Evolutionary conservation across 2,329 filamentous ascomycete species (phyloP).

Genomic region (Emmonsia crescens): DNA sequence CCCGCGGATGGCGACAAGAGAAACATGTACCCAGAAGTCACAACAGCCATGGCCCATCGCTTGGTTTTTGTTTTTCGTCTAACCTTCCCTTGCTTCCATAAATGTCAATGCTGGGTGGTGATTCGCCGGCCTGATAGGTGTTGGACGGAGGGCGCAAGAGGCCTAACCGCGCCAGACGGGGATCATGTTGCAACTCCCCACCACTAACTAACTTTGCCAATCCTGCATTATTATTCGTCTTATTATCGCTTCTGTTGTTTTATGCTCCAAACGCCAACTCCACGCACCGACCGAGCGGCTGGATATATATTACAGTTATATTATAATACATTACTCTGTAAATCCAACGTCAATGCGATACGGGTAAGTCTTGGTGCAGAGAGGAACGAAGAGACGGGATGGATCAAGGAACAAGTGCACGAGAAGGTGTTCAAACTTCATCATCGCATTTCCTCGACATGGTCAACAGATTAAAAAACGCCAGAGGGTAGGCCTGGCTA

Average conservation of each 20-base stretch:
- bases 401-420: no score
- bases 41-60: neutral
- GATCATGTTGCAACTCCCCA: neutral
- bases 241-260: neutral
- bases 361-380: neutral
- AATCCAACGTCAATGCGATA: neutral
- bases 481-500: no score
- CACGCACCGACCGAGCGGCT: neutral
- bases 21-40: neutral
- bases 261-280: neutral
- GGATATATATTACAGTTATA: neutral
- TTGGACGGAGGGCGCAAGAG: neutral
- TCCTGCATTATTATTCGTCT: neutral
- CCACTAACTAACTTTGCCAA: neutral
- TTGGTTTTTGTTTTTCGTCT: neutral
- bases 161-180: neutral
- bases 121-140: neutral
- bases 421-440: neutral
- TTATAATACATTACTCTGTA: neutral
- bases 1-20: neutral
- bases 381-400: neutral
- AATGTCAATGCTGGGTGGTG: neutral
- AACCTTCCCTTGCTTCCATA: neutral
- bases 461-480: neutral
- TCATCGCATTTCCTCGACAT: neutral